These are phyloP conservation scores for Chlamydomonas sp. DNA, from an alignment of 139 green algal species.

Conservation along the genomic window DNA sequence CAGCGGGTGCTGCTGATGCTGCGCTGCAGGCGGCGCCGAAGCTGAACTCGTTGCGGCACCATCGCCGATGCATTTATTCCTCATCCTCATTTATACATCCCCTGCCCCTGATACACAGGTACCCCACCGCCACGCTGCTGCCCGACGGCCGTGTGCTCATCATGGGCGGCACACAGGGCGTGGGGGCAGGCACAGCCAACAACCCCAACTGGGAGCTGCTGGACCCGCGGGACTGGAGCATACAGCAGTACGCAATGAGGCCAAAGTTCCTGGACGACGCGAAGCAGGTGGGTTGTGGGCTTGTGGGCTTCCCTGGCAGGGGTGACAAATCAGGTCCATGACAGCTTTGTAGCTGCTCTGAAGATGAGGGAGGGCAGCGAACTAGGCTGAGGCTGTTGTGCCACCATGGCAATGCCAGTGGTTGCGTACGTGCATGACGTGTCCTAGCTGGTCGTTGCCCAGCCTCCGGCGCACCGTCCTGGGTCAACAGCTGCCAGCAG, in stretches of 20 bases:
- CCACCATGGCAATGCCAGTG: not conserved
- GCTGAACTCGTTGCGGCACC: no score
- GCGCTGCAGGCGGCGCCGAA: not conserved
- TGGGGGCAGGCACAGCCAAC: constrained; percentile 21
- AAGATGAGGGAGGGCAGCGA: not conserved
- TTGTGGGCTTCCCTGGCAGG: not conserved
- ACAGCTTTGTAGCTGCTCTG: not conserved
- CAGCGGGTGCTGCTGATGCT: no score
- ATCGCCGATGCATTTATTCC: no score
- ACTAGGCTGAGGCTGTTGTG: not conserved
- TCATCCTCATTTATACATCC: not conserved
- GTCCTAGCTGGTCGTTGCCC: no score
- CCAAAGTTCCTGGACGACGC: constrained; percentile 1
- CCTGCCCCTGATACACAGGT: not conserved
- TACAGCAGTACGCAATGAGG: not conserved
- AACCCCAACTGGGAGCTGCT: constrained; percentile 44
- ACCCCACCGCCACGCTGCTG: constrained; percentile 34
- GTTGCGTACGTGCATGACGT: not conserved
- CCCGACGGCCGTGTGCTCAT: constrained; percentile 30
- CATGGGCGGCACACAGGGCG: constrained; percentile 42
- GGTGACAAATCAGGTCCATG: not conserved
- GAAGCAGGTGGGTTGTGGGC: constrained; percentile 8
- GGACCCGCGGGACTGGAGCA: constrained; percentile 1
- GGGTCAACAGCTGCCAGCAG: not conserved
- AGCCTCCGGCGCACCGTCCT: not conserved